A percentile compares a stretch with the other conserved stretches of the same genome.
Conservation (phyloP, 2,329 filamentous ascomycete genomes). For the Fusarium robinianum region DNA sequence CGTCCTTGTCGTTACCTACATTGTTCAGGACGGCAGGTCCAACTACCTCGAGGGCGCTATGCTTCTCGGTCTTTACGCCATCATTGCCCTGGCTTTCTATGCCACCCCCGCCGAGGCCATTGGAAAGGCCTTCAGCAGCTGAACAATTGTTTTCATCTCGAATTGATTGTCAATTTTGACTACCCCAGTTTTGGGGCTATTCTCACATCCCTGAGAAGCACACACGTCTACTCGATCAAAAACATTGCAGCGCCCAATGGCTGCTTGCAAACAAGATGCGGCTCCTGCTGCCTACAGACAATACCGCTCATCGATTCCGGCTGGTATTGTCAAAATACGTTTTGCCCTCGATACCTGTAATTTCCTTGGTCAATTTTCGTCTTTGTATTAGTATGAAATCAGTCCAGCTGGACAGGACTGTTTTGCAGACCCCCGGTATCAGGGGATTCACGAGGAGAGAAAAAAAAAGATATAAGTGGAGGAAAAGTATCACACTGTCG, state of each 20-base stretch:
- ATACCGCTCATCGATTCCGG: not conserved
- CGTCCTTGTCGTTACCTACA: conserved; percentile 75
- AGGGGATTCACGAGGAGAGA: no score
- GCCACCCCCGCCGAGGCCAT: conserved; percentile 56
- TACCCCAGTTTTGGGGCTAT: no score
- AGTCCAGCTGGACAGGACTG: conserved; percentile 20
- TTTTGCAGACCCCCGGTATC: no score
- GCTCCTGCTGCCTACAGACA: not conserved
- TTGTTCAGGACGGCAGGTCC: conserved; percentile 78
- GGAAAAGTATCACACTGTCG: no score
- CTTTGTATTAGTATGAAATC: conserved; percentile 32
- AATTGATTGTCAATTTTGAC: no score
- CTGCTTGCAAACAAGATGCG: conserved; percentile 4
- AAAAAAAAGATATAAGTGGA: conserved; percentile 1
- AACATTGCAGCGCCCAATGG: no score
- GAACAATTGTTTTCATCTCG: no score
- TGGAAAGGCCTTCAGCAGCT: conserved; percentile 45
- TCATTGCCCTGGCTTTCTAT: conserved; percentile 65
- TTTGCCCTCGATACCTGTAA: conserved; percentile 7
- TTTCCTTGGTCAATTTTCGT: conserved; percentile 23
- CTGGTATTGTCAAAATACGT: conserved; percentile 2
- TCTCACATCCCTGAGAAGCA: no score
- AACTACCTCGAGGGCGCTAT: conserved; percentile 85
- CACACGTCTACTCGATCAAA: no score
- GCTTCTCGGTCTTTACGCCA: conserved; percentile 58